phyloP scores from a whole-genome alignment of 2,329 filamentous ascomycete genomes.

The Venturia nashicola region DNA sequence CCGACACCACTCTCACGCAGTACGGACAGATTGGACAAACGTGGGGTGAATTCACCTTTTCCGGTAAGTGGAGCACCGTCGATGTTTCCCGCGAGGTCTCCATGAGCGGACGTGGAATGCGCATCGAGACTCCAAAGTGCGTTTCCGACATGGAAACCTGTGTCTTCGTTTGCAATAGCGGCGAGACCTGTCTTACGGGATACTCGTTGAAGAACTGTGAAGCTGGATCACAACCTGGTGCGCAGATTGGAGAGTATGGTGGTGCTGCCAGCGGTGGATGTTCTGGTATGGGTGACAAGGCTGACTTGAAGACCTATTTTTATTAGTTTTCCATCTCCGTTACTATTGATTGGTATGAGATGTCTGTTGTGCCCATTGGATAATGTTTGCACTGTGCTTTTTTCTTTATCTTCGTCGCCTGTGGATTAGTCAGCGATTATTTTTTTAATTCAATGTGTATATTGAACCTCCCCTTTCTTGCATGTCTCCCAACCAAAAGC shows the following conservation, averaged over 20 bases:
- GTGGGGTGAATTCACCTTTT: slow-evolving; percentile 32
- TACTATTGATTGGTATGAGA: background rate
- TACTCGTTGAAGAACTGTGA: slow-evolving; percentile 29
- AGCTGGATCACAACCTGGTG: slow-evolving; percentile 16
- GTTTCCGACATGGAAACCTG: slow-evolving; percentile 29
- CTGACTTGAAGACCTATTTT: slow-evolving; percentile 6
- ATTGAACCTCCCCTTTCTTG: no score
- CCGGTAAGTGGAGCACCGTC: slow-evolving; percentile 24
- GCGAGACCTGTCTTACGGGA: slow-evolving; percentile 23
- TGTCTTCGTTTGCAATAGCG: slow-evolving; percentile 29
- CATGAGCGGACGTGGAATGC: slow-evolving; percentile 31
- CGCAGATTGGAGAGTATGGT: slow-evolving; percentile 14
- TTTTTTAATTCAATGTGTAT: no score
- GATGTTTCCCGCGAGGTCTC: slow-evolving; percentile 33
- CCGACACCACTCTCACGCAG: slow-evolving; percentile 21
- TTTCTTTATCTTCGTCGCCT: no score
- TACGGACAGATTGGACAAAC: slow-evolving; percentile 31
- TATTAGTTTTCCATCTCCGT: background rate
- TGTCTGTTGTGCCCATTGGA: background rate
- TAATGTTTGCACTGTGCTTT: background rate
- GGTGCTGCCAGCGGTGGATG: slow-evolving; percentile 12
- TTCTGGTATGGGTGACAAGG: slow-evolving; percentile 16
- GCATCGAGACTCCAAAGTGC: slow-evolving; percentile 27
- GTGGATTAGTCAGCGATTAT: background rate
- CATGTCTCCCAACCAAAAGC: no score